Evolutionary conservation across 73 alveolate genomes (phyloP).

Genomic region (Stentor coeruleus): DNA sequence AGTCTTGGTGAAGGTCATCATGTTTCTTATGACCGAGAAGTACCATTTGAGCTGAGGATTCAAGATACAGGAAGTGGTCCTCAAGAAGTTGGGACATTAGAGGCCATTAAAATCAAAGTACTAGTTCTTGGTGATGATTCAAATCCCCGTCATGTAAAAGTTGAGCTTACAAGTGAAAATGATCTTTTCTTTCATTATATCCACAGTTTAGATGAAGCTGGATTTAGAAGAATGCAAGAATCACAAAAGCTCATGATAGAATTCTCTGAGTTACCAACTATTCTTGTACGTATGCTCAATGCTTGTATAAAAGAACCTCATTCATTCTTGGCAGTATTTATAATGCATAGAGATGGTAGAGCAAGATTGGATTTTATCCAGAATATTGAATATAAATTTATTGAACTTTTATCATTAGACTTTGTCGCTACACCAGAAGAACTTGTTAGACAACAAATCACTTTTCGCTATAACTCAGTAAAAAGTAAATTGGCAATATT

Average conservation of each 20-base stretch:
- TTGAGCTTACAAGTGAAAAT: slow-evolving; percentile 89
- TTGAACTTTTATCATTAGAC: slow-evolving; percentile 80
- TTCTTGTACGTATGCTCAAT: slow-evolving; percentile 80
- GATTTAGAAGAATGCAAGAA: slow-evolving; percentile 31
- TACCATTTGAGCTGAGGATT: slow-evolving; percentile 85
- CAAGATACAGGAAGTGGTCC: slow-evolving; percentile 72
- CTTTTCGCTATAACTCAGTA: slow-evolving; percentile 76
- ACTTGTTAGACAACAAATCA: slow-evolving; percentile 75
- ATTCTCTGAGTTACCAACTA: slow-evolving; percentile 73
- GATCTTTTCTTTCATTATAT: slow-evolving; percentile 91
- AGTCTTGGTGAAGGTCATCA: slow-evolving; percentile 80
- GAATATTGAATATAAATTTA: slow-evolving; percentile 83
- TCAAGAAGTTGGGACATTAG: slow-evolving; percentile 72
- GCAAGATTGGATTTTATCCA: slow-evolving; percentile 88
- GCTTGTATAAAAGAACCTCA: slow-evolving; percentile 84
- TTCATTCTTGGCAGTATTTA: slow-evolving; percentile 84
- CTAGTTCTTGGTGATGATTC: slow-evolving; percentile 65
- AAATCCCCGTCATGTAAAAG: slow-evolving; percentile 46
- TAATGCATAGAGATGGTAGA: slow-evolving; percentile 83
- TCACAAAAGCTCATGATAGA: slow-evolving; percentile 82
- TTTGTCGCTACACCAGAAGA: slow-evolving; percentile 83
- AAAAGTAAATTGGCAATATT: slow-evolving; percentile 76
- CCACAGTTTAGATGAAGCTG: slow-evolving; percentile 49
- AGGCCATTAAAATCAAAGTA: slow-evolving; percentile 79
- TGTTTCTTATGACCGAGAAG: slow-evolving; percentile 80